Evolutionary conservation across 2,329 filamentous ascomycete species (phyloP).

Genomic region (Myriosclerotinia curreyana): DNA sequence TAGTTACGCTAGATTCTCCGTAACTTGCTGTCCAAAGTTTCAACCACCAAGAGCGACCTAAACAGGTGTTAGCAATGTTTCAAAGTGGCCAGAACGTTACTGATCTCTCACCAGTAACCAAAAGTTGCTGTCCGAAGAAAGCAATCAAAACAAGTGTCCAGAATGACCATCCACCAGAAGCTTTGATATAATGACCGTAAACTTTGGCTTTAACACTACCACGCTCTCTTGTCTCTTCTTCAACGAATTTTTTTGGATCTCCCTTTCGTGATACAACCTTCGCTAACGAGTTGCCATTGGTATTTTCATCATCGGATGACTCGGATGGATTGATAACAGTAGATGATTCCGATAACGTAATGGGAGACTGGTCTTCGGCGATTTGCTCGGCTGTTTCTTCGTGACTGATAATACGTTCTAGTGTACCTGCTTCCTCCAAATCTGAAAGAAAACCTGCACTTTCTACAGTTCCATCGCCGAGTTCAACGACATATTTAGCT

Average conservation of each 20-base stretch:
- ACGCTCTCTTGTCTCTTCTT: slow-evolving; percentile 70
- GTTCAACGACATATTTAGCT: slow-evolving; percentile 70
- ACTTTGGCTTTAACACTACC: slow-evolving; percentile 66
- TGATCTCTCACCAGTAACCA: slow-evolving; percentile 50
- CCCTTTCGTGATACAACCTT: slow-evolving; percentile 50
- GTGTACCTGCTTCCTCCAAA: slow-evolving; percentile 54
- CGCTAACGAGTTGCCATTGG: slow-evolving; percentile 46
- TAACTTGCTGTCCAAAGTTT: slow-evolving; percentile 57
- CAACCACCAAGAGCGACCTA: slow-evolving; percentile 61
- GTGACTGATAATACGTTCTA: slow-evolving; percentile 56
- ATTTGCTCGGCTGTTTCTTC: slow-evolving; percentile 49
- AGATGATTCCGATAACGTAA: slow-evolving; percentile 28
- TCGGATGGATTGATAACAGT: slow-evolving; percentile 55
- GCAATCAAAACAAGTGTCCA: slow-evolving; percentile 55
- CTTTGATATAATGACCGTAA: slow-evolving; percentile 65
- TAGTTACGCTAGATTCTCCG: slow-evolving; percentile 34
- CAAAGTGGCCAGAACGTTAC: not conserved
- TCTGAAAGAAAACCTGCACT: slow-evolving; percentile 64
- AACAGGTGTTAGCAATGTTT: slow-evolving; percentile 11
- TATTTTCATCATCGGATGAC: slow-evolving; percentile 45
- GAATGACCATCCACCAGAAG: slow-evolving; percentile 60
- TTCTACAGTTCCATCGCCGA: slow-evolving; percentile 65
- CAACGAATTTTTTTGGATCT: slow-evolving; percentile 65
- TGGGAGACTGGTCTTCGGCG: slow-evolving; percentile 47
- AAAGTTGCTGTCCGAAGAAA: slow-evolving; percentile 53